A percentile compares a stretch with the other conserved stretches of the same genome.
Conservation (phyloP, 2,329 filamentous ascomycete species). For the Diaporthe sp. region DNA sequence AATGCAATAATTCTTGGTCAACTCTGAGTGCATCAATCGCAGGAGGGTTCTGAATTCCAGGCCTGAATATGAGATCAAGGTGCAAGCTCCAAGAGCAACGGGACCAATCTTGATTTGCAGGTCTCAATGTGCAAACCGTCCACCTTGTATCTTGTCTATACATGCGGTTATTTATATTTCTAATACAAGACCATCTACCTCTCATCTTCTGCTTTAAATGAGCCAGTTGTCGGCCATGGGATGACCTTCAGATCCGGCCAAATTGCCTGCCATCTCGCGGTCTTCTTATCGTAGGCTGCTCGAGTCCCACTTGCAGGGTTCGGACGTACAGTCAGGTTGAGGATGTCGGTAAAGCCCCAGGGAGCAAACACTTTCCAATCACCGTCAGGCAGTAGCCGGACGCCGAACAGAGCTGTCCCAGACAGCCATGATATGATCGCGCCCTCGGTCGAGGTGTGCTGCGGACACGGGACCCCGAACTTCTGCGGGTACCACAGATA, state of each 20-base stretch:
- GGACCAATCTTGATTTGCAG: background rate
- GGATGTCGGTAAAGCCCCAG: slow-evolving; percentile 51
- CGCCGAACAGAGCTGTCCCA: slow-evolving; percentile 51
- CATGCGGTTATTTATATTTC: background rate
- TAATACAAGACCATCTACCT: background rate
- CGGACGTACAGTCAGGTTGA: slow-evolving; percentile 50
- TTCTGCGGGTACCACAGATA: slow-evolving; percentile 53
- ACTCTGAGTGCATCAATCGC: too few relatives aligned
- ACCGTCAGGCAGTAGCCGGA: slow-evolving; percentile 43
- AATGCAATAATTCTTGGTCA: background rate
- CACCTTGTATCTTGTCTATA: background rate
- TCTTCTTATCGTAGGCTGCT: slow-evolving; percentile 49
- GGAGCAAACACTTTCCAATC: slow-evolving; percentile 53
- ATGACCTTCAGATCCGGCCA: slow-evolving; percentile 47
- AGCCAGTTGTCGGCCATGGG: slow-evolving; percentile 30
- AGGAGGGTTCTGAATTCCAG: background rate
- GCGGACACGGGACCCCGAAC: slow-evolving; percentile 48
- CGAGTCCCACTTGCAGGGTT: slow-evolving; percentile 46
- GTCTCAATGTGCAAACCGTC: background rate
- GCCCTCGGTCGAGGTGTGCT: slow-evolving; percentile 47
- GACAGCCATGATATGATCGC: slow-evolving; percentile 52
- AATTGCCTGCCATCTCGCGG: slow-evolving; percentile 46
- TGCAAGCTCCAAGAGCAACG: background rate
- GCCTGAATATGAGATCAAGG: background rate
- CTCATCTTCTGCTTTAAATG: background rate